Evolutionary conservation across 768 basidiomycete species (phyloP).

Genomic region (Wakefieldia striispora): DNA sequence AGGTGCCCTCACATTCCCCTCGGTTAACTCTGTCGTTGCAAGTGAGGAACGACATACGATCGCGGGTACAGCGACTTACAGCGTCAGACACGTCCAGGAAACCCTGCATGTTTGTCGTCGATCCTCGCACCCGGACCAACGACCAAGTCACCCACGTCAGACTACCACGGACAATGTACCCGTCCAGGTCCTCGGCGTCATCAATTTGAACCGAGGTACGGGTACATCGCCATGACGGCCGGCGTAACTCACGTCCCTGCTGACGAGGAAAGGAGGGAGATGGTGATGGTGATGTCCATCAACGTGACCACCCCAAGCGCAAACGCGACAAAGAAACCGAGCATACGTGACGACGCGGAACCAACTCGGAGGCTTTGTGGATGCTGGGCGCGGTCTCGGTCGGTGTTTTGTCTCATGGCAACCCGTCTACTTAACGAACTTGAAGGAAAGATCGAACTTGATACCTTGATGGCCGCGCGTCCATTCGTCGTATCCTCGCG

Average conservation of each 20-base stretch:
- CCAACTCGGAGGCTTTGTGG: too few relatives aligned
- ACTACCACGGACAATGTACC: constrained; percentile 10
- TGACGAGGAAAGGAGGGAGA: constrained; percentile 3
- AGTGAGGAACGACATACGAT: neutral
- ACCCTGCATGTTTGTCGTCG: neutral
- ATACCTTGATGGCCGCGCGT: too few relatives aligned
- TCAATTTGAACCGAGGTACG: neutral
- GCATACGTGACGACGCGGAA: too few relatives aligned
- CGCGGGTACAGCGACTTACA: constrained; percentile 1
- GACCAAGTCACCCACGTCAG: constrained; percentile 6
- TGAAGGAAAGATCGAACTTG: too few relatives aligned
- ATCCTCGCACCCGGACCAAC: neutral
- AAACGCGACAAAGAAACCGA: constrained; percentile 7
- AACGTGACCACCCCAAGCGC: constrained; percentile 15
- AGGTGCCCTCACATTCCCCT: too few relatives aligned
- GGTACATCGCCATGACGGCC: neutral
- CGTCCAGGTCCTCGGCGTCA: constrained; percentile 2
- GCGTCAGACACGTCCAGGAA: constrained; percentile 11
- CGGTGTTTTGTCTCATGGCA: too few relatives aligned
- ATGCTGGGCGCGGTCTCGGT: too few relatives aligned
- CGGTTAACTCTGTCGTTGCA: constrained; percentile 7
- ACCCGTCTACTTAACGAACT: too few relatives aligned
- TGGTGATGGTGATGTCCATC: constrained; percentile 14
- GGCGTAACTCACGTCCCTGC: constrained; percentile 4
- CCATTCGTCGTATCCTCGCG: too few relatives aligned